Evolutionary conservation across 192 early-diverging fungal species (phyloP).

Genomic region (Coemansia brasiliensis): DNA sequence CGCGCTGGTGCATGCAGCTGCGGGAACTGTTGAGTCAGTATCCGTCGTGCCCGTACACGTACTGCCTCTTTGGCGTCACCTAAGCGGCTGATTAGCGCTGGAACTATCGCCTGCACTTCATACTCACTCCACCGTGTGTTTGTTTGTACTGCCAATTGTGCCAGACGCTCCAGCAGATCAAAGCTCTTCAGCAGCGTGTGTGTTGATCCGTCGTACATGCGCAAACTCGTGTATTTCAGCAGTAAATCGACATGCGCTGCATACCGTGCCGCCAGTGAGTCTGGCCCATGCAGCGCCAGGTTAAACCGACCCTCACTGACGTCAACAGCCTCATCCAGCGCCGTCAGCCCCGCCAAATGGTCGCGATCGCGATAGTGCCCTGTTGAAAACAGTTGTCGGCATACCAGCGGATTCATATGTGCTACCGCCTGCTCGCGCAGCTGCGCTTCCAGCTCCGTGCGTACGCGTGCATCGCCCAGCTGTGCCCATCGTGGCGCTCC

Average conservation of each 20-base stretch:
- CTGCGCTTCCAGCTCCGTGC: conserved; percentile 40
- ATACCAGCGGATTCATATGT: conserved; percentile 62
- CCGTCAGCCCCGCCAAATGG: conserved; percentile 63
- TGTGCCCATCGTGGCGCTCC: conserved; percentile 57
- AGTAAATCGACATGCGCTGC: conserved; percentile 76
- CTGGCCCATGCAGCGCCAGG: conserved; percentile 34
- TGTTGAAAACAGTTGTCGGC: conserved; percentile 67
- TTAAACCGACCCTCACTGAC: conserved; percentile 44
- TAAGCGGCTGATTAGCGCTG: conserved; percentile 61
- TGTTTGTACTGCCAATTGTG: conserved; percentile 63
- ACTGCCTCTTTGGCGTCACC: conserved; percentile 87
- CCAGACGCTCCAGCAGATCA: conserved; percentile 76
- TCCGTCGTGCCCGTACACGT: conserved; percentile 63
- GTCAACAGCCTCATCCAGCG: conserved; percentile 68
- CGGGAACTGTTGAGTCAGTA: conserved; percentile 69
- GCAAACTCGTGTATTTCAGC: conserved; percentile 83
- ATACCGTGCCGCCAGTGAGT: conserved; percentile 63
- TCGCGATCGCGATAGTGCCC: conserved; percentile 90
- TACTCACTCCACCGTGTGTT: conserved; percentile 69
- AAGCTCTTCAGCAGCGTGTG: conserved; percentile 82
- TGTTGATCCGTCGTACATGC: conserved; percentile 92
- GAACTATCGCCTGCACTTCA: conserved; percentile 77
- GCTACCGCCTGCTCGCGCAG: conserved; percentile 63
- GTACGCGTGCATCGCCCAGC: conserved; percentile 36
- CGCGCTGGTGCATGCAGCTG: conserved; percentile 79